Conservation (phyloP, 495 filamentous ascomycete species). For the Penicillium maclennaniae region DNA sequence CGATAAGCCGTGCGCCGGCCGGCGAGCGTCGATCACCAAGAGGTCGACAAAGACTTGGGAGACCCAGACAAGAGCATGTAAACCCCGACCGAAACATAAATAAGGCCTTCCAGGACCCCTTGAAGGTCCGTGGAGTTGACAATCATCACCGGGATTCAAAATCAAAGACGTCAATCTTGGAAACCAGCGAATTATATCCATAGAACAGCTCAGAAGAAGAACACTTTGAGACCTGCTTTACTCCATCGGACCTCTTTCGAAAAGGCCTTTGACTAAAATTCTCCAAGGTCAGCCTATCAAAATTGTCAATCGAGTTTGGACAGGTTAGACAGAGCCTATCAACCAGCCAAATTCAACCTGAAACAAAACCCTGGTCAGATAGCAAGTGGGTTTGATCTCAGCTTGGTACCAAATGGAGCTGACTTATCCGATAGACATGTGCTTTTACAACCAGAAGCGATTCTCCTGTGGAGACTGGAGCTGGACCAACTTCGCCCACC, state of each 20-base stretch:
- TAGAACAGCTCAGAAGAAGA: constrained; percentile 21
- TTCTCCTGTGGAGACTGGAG: constrained; percentile 83
- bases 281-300: constrained; percentile 38
- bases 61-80: constrained; percentile 22
- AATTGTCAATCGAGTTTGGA: constrained; percentile 28
- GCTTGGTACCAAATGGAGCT: constrained; percentile 24
- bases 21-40: constrained; percentile 36
- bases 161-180: constrained; percentile 14
- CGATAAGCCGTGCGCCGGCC: constrained; percentile 39
- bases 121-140: constrained; percentile 24
- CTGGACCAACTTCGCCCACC: constrained; percentile 91
- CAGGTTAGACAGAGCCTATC: constrained; percentile 32
- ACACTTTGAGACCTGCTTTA: constrained; percentile 29
- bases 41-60: constrained; percentile 23
- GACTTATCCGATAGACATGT: constrained; percentile 47
- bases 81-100: constrained; percentile 45
- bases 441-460: constrained; percentile 56
- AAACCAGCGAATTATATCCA: constrained; percentile 16
- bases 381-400: constrained; percentile 35
- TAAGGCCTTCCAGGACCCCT: constrained; percentile 35
- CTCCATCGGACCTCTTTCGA: constrained; percentile 6
- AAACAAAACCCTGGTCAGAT: constrained; percentile 33
- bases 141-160: constrained; percentile 37
- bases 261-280: constrained; percentile 18
- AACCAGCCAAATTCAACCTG: constrained; percentile 25